Percentiles rank a stretch among this genome's conserved stretches.
phyloP scores from a whole-genome alignment of 1,139 yeast genomes.

The Wickerhamomyces sp. region DNA sequence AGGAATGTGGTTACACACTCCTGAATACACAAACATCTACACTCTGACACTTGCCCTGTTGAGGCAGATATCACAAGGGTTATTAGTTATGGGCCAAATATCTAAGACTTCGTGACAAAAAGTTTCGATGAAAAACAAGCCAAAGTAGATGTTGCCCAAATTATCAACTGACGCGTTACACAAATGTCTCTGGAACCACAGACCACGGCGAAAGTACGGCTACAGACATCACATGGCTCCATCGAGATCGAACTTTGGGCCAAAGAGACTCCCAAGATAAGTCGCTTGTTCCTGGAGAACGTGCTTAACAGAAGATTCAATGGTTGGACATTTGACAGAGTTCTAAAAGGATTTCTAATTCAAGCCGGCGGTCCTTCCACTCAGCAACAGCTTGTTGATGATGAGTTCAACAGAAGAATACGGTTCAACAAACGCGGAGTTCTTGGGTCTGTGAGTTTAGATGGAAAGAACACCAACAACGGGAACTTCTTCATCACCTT shows the following conservation, averaged over 20 bases:
- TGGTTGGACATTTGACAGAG: slow-evolving; percentile 37
- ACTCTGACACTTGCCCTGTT: too few species aligned
- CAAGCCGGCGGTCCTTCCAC: slow-evolving; percentile 33
- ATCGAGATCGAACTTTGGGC: slow-evolving; percentile 67
- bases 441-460: slow-evolving; percentile 42
- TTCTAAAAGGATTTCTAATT: slow-evolving; percentile 34
- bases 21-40: too few species aligned
- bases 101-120: too few species aligned
- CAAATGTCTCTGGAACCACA: slow-evolving; percentile 42
- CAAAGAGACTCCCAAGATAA: slow-evolving; percentile 54
- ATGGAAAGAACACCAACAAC: slow-evolving; percentile 28
- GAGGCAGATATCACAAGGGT: too few species aligned
- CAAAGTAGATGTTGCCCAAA: too few species aligned
- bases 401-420: slow-evolving; percentile 54
- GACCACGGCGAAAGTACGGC: slow-evolving; percentile 54
- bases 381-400: slow-evolving; percentile 26
- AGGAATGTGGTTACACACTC: too few species aligned
- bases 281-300: slow-evolving; percentile 42
- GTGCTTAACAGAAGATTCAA: slow-evolving; percentile 41
- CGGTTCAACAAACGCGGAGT: slow-evolving; percentile 50
- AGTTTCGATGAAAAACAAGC: too few species aligned
- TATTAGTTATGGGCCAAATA: too few species aligned
- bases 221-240: slow-evolving; percentile 56
- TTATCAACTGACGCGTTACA: too few species aligned
- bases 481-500: slow-evolving; percentile 53